Conservation (phyloP, 495 filamentous ascomycete genomes). For the Neurospora sp. region DNA sequence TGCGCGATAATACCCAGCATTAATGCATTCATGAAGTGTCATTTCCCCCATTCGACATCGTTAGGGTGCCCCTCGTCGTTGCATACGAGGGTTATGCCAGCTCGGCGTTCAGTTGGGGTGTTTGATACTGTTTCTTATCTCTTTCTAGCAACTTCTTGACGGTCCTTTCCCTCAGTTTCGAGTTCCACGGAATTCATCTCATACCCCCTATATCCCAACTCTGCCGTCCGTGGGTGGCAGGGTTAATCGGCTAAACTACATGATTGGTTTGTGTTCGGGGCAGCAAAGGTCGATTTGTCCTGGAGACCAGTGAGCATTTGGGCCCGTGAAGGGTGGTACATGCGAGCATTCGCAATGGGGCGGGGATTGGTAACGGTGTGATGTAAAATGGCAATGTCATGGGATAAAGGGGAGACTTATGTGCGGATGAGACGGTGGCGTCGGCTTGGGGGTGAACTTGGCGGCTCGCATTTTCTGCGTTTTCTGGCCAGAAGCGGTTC, state of each 20-base stretch:
- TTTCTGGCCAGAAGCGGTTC: neutral
- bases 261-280: neutral
- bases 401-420: neutral
- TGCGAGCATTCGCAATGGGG: neutral
- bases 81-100: conserved; percentile 11
- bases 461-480: neutral
- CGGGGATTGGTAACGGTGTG: neutral
- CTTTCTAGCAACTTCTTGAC: conserved; percentile 12
- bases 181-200: conserved; percentile 9
- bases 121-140: conserved; percentile 21
- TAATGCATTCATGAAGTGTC: conserved; percentile 41
- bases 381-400: neutral
- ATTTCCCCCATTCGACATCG: conserved; percentile 21
- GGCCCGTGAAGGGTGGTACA: neutral
- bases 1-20: conserved; percentile 39
- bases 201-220: neutral
- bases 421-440: neutral
- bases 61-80: conserved; percentile 12
- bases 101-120: conserved; percentile 21
- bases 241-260: neutral
- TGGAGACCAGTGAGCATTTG: neutral
- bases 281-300: neutral
- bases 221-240: neutral
- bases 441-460: neutral
- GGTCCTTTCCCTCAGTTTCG: conserved; percentile 5